Evolutionary conservation across 2,329 filamentous ascomycete genomes (phyloP).

Genomic region (Fusarium sp.): DNA sequence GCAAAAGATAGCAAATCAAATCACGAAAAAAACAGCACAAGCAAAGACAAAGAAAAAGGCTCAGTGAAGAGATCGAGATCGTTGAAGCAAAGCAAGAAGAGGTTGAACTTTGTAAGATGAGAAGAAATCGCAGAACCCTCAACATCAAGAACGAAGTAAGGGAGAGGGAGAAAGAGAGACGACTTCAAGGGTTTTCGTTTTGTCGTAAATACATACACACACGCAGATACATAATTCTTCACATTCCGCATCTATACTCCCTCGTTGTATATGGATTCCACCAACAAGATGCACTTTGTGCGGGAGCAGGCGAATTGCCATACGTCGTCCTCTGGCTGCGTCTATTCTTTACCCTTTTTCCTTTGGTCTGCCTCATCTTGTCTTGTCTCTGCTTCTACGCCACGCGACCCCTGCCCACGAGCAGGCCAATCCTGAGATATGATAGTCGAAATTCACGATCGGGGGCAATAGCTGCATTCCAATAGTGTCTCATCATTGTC

Average conservation of each 20-base stretch:
- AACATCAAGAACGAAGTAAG: slow-evolving; percentile 5
- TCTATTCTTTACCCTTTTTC: neutral
- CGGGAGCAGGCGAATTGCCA: slow-evolving; percentile 10
- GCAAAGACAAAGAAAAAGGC: slow-evolving; percentile 13
- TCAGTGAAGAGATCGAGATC: neutral
- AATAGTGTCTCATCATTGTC: slow-evolving; percentile 20
- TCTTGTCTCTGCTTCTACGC: slow-evolving; percentile 29
- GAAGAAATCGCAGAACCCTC: neutral
- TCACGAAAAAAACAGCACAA: neutral
- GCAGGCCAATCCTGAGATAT: slow-evolving; percentile 10
- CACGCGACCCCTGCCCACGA: slow-evolving; percentile 27
- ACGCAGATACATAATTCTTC: neutral
- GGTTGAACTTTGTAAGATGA: neutral
- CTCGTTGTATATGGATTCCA: slow-evolving; percentile 19
- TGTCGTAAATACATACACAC: neutral
- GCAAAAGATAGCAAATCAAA: slow-evolving; percentile 3
- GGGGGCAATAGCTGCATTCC: slow-evolving; percentile 22
- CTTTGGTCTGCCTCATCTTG: slow-evolving; percentile 19
- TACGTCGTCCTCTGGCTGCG: neutral
- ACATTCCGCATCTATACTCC: slow-evolving; percentile 16
- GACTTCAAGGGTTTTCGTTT: slow-evolving; percentile 1
- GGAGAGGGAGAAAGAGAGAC: slow-evolving; percentile 8
- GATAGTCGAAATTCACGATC: neutral
- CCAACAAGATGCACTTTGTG: slow-evolving; percentile 7
- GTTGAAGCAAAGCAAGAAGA: neutral